Evolutionary conservation across 345 rosid species (phyloP).

Genomic region (Physaria fendleri): DNA sequence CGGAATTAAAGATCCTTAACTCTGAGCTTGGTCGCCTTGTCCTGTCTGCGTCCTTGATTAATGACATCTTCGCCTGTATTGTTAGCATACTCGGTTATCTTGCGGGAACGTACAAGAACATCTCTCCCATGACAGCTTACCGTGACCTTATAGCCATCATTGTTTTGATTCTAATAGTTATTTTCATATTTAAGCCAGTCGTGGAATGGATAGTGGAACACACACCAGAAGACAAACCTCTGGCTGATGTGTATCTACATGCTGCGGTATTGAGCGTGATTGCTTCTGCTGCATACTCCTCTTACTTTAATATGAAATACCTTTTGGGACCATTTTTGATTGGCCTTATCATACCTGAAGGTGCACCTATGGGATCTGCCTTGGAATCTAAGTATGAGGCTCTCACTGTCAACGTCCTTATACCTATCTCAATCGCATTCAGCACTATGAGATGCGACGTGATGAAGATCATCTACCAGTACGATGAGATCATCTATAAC

Average conservation of each 20-base stretch:
- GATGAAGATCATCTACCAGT: conserved; percentile 8
- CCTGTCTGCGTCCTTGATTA: conserved; percentile 13
- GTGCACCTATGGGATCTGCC: conserved; percentile 35
- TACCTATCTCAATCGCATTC: conserved; percentile 8
- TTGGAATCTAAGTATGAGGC: conserved; percentile 20
- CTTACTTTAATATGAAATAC: conserved; percentile 6
- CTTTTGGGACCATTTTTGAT: conserved; percentile 28
- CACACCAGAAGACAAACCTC: conserved; percentile 31
- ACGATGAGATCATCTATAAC: conserved; percentile 4
- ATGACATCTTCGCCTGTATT: not conserved
- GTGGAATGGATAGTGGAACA: conserved; percentile 23
- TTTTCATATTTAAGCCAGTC: conserved; percentile 7
- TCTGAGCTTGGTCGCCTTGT: conserved; percentile 24
- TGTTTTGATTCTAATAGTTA: not conserved
- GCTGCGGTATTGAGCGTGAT: conserved; percentile 2
- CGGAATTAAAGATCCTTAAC: conserved; percentile 22
- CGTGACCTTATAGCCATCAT: not conserved
- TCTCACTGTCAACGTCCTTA: not conserved
- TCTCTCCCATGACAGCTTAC: conserved; percentile 10
- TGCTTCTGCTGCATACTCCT: not conserved
- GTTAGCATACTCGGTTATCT: not conserved
- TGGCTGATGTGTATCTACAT: conserved; percentile 20
- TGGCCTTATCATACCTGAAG: conserved; percentile 35
- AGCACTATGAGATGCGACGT: conserved; percentile 16
- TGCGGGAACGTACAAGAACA: not conserved